Percentiles rank a stretch among this genome's conserved stretches.
These are phyloP conservation scores for Acacia concinna DNA, from an alignment of 331 rosid genomes.

Conservation along the genomic window DNA sequence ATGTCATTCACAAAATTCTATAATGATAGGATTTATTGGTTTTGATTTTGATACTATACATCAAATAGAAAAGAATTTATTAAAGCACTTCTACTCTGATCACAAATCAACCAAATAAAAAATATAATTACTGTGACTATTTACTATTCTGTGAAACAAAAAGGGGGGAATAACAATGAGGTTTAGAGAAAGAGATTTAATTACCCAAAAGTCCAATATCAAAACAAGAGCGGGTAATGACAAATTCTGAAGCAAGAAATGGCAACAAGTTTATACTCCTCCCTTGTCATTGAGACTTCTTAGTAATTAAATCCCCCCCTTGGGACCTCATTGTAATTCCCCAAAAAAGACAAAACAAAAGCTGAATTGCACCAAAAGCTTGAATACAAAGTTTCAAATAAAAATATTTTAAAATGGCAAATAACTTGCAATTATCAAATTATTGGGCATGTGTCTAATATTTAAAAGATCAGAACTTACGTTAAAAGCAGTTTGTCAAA, in stretches of 20 bases:
- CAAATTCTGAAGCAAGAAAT: too few relatives aligned
- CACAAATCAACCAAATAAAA: background rate
- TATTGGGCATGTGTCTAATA: background rate
- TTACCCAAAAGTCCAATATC: too few relatives aligned
- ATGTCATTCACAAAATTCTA: background rate
- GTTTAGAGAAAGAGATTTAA: too few relatives aligned
- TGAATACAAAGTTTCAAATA: background rate
- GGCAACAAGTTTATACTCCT: too few relatives aligned
- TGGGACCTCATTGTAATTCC: too few relatives aligned
- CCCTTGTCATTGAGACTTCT: too few relatives aligned
- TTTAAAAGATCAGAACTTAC: background rate
- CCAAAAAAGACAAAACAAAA: background rate
- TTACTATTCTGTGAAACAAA: background rate
- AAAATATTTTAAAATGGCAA: background rate
- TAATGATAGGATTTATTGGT: background rate
- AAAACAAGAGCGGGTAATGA: too few relatives aligned
- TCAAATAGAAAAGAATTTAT: background rate
- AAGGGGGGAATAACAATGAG: too few relatives aligned
- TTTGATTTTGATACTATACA: background rate
- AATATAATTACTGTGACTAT: background rate
- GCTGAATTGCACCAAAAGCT: background rate
- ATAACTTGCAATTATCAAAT: background rate
- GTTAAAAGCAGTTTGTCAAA: conserved; percentile 2
- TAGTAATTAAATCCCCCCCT: too few relatives aligned
- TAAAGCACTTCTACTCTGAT: background rate